Conservation (phyloP, 768 basidiomycete genomes). For the Trametopsis cervina region DNA sequence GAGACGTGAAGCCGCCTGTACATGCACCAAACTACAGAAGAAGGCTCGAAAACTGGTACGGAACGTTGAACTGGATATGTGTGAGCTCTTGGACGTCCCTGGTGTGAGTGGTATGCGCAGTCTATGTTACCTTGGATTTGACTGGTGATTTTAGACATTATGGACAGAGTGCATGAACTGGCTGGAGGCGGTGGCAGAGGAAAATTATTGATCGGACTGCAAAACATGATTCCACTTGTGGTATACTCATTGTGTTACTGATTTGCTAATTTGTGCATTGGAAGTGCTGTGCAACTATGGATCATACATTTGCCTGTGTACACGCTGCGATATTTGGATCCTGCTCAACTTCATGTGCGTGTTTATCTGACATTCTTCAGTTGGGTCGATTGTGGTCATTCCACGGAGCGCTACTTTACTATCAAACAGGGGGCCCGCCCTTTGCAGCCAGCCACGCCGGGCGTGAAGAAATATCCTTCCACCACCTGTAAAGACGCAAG, state of each 20-base stretch:
- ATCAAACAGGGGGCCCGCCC: too few species aligned
- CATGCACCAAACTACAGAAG: conserved; percentile 10
- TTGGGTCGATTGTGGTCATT: too few species aligned
- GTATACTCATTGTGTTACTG: too few species aligned
- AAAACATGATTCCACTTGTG: too few species aligned
- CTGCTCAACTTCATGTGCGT: too few species aligned
- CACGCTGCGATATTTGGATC: too few species aligned
- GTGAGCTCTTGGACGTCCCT: conserved; percentile 14
- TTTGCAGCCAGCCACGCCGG: conserved; percentile 42
- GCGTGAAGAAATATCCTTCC: conserved; percentile 37
- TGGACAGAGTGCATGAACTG: conserved; percentile 3
- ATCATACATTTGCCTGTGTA: too few species aligned
- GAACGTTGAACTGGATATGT: conserved; percentile 14
- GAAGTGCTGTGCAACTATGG: too few species aligned
- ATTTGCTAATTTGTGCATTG: too few species aligned
- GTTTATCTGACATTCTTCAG: too few species aligned
- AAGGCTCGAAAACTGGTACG: conserved; percentile 11
- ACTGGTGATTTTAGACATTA: background rate
- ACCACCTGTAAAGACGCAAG: conserved; percentile 34
- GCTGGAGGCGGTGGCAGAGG: background rate
- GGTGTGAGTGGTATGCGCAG: conserved; percentile 5
- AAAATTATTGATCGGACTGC: background rate
- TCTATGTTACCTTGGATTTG: background rate
- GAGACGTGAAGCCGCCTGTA: conserved; percentile 7
- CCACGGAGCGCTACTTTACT: too few species aligned